These are phyloP conservation scores for Kodamaea fungicola DNA, from an alignment of 1,139 yeast genomes.

Conservation along the genomic window DNA sequence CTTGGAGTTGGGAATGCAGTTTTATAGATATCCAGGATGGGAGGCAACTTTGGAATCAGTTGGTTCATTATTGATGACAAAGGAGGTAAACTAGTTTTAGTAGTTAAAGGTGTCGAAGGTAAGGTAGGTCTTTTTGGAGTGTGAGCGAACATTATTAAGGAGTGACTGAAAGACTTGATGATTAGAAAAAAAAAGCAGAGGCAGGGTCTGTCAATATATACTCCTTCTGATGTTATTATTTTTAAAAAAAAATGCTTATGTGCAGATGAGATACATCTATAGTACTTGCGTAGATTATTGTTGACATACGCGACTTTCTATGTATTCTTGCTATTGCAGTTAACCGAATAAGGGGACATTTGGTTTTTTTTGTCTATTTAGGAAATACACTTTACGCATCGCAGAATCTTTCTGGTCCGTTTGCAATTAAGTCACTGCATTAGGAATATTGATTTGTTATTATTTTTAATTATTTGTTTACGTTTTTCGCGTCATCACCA, in stretches of 20 bases:
- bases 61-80: constrained; percentile 31
- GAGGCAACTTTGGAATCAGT: constrained; percentile 9
- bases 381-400: no score
- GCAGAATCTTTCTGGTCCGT: neutral
- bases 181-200: neutral
- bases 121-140: constrained; percentile 32
- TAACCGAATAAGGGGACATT: no score
- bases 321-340: neutral
- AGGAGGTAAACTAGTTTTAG: constrained; percentile 37
- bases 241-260: neutral
- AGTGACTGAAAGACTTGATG: neutral
- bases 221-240: neutral
- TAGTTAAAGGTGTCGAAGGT: constrained; percentile 25
- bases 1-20: constrained; percentile 8
- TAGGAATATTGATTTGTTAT: constrained; percentile 4
- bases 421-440: constrained; percentile 3
- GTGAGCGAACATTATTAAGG: constrained; percentile 13
- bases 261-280: neutral
- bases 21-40: constrained; percentile 8
- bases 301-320: neutral
- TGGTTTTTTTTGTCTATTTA: no score
- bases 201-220: neutral
- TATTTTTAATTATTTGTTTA: constrained; percentile 3
- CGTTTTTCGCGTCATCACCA: constrained; percentile 4
- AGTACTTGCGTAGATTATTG: constrained; percentile 1